Conservation (phyloP, 371 early-diverging fungal species). For the Mortierella sp. region DNA sequence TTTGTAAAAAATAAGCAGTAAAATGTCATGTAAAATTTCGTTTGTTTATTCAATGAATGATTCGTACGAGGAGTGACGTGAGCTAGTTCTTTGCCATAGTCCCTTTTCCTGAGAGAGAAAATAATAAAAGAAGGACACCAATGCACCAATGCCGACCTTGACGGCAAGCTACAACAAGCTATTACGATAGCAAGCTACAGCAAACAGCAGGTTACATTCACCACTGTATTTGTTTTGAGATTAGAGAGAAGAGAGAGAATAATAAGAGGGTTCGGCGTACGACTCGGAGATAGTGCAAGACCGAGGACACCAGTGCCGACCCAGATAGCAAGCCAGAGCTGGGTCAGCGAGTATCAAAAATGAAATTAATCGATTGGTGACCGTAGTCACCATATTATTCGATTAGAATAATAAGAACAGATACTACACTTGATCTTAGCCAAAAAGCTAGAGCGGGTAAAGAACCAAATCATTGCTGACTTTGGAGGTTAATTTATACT, state of each 20-base stretch:
- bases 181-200: too few relatives aligned
- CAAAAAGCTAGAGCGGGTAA: constrained; percentile 56
- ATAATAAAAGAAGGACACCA: too few relatives aligned
- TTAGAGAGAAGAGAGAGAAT: not conserved
- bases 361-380: constrained; percentile 54
- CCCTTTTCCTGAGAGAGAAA: too few relatives aligned
- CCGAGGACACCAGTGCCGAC: constrained; percentile 55
- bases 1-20: not conserved
- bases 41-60: too few relatives aligned
- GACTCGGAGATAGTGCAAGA: constrained; percentile 56
- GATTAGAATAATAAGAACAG: constrained; percentile 60
- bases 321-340: constrained; percentile 54
- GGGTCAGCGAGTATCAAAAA: constrained; percentile 42
- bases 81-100: not conserved
- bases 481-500: constrained; percentile 19
- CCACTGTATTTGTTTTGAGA: not conserved
- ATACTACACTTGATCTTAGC: constrained; percentile 60
- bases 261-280: constrained; percentile 46
- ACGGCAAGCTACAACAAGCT: too few relatives aligned
- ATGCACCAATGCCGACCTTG: too few relatives aligned
- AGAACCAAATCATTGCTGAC: constrained; percentile 20
- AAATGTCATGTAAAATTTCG: too few relatives aligned
- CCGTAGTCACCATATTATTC: constrained; percentile 51
- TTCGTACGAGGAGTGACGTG: too few relatives aligned
- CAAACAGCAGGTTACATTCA: not conserved